Conservation (phyloP, 2,329 filamentous ascomycete genomes). For the Pseudocercospora ulei region DNA sequence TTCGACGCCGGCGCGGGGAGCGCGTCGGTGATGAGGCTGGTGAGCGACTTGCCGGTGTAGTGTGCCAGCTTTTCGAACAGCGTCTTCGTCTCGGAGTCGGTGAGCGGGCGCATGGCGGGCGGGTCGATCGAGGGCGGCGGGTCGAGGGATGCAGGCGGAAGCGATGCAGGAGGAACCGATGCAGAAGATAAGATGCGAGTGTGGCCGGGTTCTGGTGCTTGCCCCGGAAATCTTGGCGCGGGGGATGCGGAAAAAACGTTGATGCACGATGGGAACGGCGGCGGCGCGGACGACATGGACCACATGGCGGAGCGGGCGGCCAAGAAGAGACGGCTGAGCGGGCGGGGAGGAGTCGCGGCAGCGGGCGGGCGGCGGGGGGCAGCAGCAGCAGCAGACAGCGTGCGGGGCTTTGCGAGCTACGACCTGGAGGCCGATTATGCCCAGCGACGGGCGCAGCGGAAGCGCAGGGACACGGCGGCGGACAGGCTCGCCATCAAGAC, state of each 20-base stretch:
- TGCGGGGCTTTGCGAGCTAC: constrained; percentile 55
- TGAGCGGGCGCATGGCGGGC: constrained; percentile 64
- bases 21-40: constrained; percentile 53
- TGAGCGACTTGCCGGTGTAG: constrained; percentile 80
- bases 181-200: constrained; percentile 7
- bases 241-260: constrained; percentile 3
- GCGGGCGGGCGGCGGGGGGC: too few species aligned
- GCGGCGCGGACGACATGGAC: too few species aligned
- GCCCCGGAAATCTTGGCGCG: constrained; percentile 7
- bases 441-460: constrained; percentile 61
- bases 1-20: constrained; percentile 46
- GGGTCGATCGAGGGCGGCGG: constrained; percentile 1
- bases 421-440: constrained; percentile 90
- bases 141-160: not conserved
- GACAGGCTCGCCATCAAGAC: constrained; percentile 80
- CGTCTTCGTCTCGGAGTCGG: constrained; percentile 66
- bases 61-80: constrained; percentile 88
- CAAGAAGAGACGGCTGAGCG: constrained; percentile 46
- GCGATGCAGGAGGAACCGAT: not conserved
- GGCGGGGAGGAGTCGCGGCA: constrained; percentile 34
- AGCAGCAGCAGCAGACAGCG: too few species aligned
- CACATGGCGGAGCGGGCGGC: constrained; percentile 44
- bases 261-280: too few species aligned
- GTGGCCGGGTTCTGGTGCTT: not conserved
- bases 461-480: constrained; percentile 56